These are phyloP conservation scores for Umbilicus rupestris DNA, from an alignment of 164 flowering plant genomes.

Conservation along the genomic window DNA sequence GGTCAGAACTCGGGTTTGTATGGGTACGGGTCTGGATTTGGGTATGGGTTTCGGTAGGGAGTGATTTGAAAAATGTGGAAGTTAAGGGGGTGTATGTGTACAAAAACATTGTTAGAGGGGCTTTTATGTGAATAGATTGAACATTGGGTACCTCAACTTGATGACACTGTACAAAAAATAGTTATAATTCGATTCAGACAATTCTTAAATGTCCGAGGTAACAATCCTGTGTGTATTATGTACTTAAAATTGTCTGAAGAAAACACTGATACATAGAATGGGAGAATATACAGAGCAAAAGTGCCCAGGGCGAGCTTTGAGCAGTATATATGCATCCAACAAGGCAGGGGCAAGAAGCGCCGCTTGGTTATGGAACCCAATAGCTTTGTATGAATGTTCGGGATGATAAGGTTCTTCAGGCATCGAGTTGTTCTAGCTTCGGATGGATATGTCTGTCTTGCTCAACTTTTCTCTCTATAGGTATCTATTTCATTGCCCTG, in stretches of 20 bases:
- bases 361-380: background rate
- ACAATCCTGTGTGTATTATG: too few species aligned
- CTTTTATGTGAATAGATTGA: conserved; percentile 7
- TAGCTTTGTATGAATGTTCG: background rate
- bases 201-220: too few species aligned
- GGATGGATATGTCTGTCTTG: background rate
- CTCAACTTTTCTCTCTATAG: background rate
- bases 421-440: background rate
- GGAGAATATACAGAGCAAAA: background rate
- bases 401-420: background rate
- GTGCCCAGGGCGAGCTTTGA: too few species aligned
- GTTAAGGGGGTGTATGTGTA: background rate
- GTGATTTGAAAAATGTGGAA: background rate
- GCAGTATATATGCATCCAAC: background rate
- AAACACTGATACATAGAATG: too few species aligned
- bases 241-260: too few species aligned
- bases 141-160: background rate
- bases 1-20: background rate
- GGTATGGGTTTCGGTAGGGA: background rate
- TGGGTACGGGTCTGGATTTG: background rate
- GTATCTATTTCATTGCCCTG: background rate
- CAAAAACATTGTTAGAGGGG: too few species aligned
- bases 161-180: too few species aligned
- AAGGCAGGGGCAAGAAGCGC: background rate
- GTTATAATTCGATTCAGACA: too few species aligned